Percentiles rank a stretch among this genome's conserved stretches.
phyloP scores from a whole-genome alignment of 2,329 filamentous ascomycete species.

The Drechslerella dactyloides region DNA sequence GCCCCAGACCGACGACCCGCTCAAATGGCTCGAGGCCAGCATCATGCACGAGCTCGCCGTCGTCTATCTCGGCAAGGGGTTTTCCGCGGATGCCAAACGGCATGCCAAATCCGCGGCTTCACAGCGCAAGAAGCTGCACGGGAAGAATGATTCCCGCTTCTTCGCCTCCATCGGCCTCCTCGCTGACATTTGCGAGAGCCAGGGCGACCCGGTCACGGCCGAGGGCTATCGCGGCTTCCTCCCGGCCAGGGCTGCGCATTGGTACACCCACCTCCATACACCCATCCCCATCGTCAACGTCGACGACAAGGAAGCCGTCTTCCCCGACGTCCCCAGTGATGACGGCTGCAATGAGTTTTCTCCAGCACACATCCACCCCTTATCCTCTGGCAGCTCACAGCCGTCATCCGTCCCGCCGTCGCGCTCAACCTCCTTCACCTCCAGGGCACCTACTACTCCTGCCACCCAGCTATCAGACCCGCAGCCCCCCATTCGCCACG shows the following conservation, averaged over 20 bases:
- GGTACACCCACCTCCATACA: slow-evolving; percentile 27
- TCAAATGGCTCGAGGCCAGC: slow-evolving; percentile 36
- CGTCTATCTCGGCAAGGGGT: slow-evolving; percentile 36
- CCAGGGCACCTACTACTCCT: slow-evolving; percentile 7
- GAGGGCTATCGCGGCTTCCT: slow-evolving; percentile 41
- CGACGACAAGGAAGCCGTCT: slow-evolving; percentile 39
- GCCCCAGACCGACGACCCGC: slow-evolving; percentile 13
- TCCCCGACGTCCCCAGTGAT: no score
- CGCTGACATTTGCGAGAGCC: slow-evolving; percentile 39
- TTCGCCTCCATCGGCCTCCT: slow-evolving; percentile 31
- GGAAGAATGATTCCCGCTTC: slow-evolving; percentile 35
- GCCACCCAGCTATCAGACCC: slow-evolving; percentile 11
- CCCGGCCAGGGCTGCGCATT: slow-evolving; percentile 8
- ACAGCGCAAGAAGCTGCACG: slow-evolving; percentile 32
- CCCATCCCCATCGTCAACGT: slow-evolving; percentile 6
- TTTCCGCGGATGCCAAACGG: slow-evolving; percentile 9
- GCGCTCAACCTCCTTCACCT: slow-evolving; percentile 25
- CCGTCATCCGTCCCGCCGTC: slow-evolving; percentile 18
- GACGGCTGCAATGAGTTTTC: slow-evolving; percentile 1
- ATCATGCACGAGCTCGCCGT: slow-evolving; percentile 39
- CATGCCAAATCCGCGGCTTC: slow-evolving; percentile 31
- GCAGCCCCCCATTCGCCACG: not conserved
- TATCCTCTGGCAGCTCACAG: slow-evolving; percentile 15
- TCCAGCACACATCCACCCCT: slow-evolving; percentile 10
- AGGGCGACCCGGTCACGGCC: slow-evolving; percentile 32